A percentile compares a stretch with the other conserved stretches of the same genome.
These are phyloP conservation scores for Pythium dissimile DNA, from an alignment of 352 stramenopile species.

Conservation along the genomic window DNA sequence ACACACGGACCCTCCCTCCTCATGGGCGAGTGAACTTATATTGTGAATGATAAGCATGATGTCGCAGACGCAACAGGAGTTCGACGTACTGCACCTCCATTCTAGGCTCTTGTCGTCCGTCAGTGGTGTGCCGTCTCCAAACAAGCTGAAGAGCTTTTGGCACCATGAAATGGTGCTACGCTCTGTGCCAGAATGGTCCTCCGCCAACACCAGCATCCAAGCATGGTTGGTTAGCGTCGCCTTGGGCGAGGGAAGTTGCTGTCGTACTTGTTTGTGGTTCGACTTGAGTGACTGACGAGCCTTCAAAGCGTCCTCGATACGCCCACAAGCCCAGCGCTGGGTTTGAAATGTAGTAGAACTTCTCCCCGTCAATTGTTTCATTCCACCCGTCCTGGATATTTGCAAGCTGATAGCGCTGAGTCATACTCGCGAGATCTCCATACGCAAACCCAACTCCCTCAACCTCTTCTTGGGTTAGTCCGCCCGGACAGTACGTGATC, in stretches of 20 bases:
- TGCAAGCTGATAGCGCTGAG: conserved; percentile 73
- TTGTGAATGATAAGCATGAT: conserved; percentile 24
- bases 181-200: conserved; percentile 49
- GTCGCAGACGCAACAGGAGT: too few relatives aligned
- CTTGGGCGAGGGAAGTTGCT: conserved; percentile 28
- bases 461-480: conserved; percentile 91
- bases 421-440: conserved; percentile 84
- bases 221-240: conserved; percentile 47
- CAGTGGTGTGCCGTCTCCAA: too few relatives aligned
- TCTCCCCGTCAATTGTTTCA: conserved; percentile 62
- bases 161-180: too few relatives aligned
- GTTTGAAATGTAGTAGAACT: conserved; percentile 97
- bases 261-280: conserved; percentile 10
- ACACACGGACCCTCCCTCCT: background rate
- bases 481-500: conserved; percentile 92
- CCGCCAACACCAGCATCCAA: conserved; percentile 71
- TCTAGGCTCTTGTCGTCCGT: background rate
- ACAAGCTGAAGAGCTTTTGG: too few relatives aligned
- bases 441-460: conserved; percentile 93
- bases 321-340: conserved; percentile 96
- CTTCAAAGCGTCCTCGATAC: conserved; percentile 77
- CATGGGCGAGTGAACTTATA: conserved; percentile 24
- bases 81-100: too few relatives aligned
- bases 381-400: conserved; percentile 94
- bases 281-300: conserved; percentile 27